Evolutionary conservation across 2,329 filamentous ascomycete genomes (phyloP).

Genomic region (Verticillium longisporum): DNA sequence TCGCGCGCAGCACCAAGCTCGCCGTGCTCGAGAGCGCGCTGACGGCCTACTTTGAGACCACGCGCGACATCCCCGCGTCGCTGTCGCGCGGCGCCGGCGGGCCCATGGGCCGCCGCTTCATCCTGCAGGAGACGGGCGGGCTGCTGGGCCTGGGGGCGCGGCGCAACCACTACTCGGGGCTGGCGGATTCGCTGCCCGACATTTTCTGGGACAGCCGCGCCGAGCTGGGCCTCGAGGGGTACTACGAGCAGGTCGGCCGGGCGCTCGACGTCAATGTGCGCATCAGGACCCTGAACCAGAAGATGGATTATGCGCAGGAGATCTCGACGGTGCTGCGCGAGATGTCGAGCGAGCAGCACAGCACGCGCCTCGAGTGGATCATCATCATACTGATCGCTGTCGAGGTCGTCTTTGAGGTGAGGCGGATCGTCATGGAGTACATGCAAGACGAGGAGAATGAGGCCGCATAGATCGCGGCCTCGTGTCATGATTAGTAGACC

Average conservation of each 20-base stretch:
- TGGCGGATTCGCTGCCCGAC: constrained; percentile 91
- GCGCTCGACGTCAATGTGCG: constrained; percentile 86
- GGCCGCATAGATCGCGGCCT: background rate
- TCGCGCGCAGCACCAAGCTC: constrained; percentile 88
- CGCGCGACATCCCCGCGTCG: constrained; percentile 71
- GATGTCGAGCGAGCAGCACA: constrained; percentile 84
- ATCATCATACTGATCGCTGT: constrained; percentile 92
- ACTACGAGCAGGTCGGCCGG: constrained; percentile 89
- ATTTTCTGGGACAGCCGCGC: constrained; percentile 93
- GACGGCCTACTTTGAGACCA: constrained; percentile 79
- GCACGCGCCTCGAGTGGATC: constrained; percentile 83
- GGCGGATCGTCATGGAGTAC: constrained; percentile 63
- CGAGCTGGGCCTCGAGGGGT: constrained; percentile 84
- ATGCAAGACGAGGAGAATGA: constrained; percentile 25
- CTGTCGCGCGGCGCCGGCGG: constrained; percentile 55
- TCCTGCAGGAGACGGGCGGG: constrained; percentile 89
- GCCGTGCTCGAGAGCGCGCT: constrained; percentile 83
- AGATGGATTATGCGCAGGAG: constrained; percentile 96
- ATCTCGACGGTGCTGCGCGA: constrained; percentile 86
- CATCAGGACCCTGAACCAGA: constrained; percentile 88
- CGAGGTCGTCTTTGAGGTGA: constrained; percentile 82
- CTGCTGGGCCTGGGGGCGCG: constrained; percentile 83
- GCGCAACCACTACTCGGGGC: constrained; percentile 92
- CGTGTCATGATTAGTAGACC: no score
- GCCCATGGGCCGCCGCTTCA: constrained; percentile 58